phyloP scores from a whole-genome alignment of 1,284 basidiomycete genomes.

The Cutaneotrichosporon cyanovorans region DNA sequence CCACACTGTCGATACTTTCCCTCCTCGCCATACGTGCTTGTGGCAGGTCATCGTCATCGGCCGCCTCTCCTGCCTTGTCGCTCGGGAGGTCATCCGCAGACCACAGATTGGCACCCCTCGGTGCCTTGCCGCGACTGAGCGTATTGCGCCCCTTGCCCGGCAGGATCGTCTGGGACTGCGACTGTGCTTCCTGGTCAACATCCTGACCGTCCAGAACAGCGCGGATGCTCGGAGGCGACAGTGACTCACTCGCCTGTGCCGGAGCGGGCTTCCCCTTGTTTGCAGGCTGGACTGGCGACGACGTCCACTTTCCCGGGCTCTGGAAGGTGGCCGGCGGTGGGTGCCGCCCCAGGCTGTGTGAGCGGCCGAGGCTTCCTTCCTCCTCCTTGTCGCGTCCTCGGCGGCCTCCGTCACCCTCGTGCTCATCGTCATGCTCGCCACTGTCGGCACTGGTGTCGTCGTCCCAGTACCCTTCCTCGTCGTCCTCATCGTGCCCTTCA shows the following conservation, averaged over 20 bases:
- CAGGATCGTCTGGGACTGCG: neutral
- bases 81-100: slow-evolving; percentile 3
- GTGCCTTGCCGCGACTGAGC: slow-evolving; percentile 16
- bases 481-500: neutral
- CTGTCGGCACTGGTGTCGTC: neutral
- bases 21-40: slow-evolving; percentile 15
- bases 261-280: slow-evolving; percentile 17
- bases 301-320: slow-evolving; percentile 11
- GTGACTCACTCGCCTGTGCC: slow-evolving; percentile 10
- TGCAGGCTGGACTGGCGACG: slow-evolving; percentile 13
- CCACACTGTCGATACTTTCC: slow-evolving; percentile 16
- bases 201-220: slow-evolving; percentile 3
- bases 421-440: neutral
- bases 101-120: slow-evolving; percentile 11
- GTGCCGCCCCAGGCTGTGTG: slow-evolving; percentile 6
- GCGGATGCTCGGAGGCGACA: slow-evolving; percentile 11
- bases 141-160: slow-evolving; percentile 6
- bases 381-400: slow-evolving; percentile 4
- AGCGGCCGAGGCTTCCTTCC: neutral
- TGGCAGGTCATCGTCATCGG: neutral
- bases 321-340: neutral
- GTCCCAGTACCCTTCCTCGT: neutral
- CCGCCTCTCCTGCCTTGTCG: slow-evolving; percentile 8
- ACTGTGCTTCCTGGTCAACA: slow-evolving; percentile 1
- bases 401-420: slow-evolving; percentile 2